These are phyloP conservation scores for Colletotrichum viniferum DNA, from an alignment of 2,329 filamentous ascomycete species.

Conservation along the genomic window DNA sequence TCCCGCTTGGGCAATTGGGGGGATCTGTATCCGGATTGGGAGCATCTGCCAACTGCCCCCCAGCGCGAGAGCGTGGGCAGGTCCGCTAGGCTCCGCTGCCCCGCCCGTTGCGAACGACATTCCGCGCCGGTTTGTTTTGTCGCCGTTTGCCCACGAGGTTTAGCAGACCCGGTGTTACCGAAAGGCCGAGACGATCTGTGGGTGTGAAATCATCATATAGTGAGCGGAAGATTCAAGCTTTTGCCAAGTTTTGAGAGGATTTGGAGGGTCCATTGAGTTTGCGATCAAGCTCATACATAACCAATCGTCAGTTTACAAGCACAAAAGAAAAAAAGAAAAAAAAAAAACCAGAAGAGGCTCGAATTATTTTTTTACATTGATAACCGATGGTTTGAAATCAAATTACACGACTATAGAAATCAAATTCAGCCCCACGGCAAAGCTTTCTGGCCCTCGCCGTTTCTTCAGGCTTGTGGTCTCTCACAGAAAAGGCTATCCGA, in stretches of 20 bases:
- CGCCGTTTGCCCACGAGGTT: not conserved
- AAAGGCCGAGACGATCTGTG: not conserved
- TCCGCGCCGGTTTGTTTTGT: not conserved
- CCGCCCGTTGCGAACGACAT: not conserved
- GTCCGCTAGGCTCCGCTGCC: not conserved
- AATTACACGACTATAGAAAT: not conserved
- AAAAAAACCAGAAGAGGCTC: not conserved
- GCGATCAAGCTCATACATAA: not conserved
- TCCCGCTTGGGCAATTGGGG: not conserved
- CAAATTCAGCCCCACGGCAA: not conserved
- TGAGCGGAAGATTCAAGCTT: not conserved
- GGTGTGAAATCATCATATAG: not conserved
- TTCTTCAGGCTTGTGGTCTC: not conserved
- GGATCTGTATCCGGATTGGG: not conserved
- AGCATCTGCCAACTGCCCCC: not conserved
- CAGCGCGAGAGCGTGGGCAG: not conserved
- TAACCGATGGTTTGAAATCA: not conserved
- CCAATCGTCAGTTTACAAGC: not conserved
- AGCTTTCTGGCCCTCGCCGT: not conserved
- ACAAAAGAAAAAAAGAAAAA: not conserved
- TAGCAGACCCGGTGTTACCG: not conserved
- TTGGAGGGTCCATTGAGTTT: not conserved
- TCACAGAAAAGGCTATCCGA: too few relatives aligned
- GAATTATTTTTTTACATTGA: rapidly evolving
- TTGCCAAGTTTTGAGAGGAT: not conserved